These are phyloP conservation scores for Bipolaris zeicola DNA, from an alignment of 2,329 filamentous ascomycete species.

Conservation along the genomic window DNA sequence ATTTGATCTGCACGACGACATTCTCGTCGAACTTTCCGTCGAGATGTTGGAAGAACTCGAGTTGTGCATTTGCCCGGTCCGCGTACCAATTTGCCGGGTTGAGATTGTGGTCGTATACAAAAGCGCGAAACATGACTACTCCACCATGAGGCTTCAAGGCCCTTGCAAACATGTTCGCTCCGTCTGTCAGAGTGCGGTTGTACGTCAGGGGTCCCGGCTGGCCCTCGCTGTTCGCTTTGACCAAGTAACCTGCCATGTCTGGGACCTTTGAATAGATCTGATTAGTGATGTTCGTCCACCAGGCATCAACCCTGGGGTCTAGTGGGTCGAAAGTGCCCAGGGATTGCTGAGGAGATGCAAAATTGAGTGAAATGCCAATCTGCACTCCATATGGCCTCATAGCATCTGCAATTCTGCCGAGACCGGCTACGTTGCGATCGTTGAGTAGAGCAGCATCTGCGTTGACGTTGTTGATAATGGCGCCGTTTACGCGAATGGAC, in stretches of 20 bases:
- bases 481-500: slow-evolving; percentile 69
- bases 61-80: slow-evolving; percentile 72
- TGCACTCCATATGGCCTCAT: slow-evolving; percentile 71
- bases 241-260: slow-evolving; percentile 70
- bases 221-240: slow-evolving; percentile 75
- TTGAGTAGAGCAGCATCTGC: slow-evolving; percentile 65
- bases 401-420: slow-evolving; percentile 66
- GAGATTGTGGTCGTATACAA: slow-evolving; percentile 68
- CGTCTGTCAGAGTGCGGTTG: slow-evolving; percentile 70
- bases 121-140: slow-evolving; percentile 75
- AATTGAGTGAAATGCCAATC: slow-evolving; percentile 70
- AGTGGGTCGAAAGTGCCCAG: slow-evolving; percentile 70
- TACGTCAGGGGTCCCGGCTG: slow-evolving; percentile 73
- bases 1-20: slow-evolving; percentile 75
- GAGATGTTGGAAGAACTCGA: slow-evolving; percentile 68
- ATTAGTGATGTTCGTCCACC: slow-evolving; percentile 66
- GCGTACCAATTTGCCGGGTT: slow-evolving; percentile 66
- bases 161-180: slow-evolving; percentile 75
- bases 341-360: slow-evolving; percentile 63
- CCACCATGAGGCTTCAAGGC: slow-evolving; percentile 93
- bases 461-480: slow-evolving; percentile 75
- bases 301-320: slow-evolving; percentile 62
- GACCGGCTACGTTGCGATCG: slow-evolving; percentile 63
- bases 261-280: slow-evolving; percentile 66
- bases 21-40: slow-evolving; percentile 72